Conservation (phyloP, 2,329 filamentous ascomycete genomes). For the Colletotrichum orchidophilum region DNA sequence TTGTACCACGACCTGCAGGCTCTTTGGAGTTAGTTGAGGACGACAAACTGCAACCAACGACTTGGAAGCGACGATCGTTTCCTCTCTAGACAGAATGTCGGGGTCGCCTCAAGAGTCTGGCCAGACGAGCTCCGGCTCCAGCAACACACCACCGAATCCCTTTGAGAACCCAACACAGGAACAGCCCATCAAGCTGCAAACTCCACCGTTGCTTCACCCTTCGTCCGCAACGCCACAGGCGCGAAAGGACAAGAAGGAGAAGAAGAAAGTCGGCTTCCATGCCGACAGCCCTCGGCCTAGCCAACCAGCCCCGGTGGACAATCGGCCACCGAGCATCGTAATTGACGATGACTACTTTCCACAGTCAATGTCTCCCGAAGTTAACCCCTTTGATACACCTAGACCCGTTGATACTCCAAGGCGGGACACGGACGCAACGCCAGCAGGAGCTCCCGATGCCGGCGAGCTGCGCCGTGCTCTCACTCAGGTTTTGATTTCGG, state of each 20-base stretch:
- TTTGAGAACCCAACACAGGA: conserved; percentile 7
- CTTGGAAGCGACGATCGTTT: conserved; percentile 14
- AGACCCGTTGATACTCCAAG: not conserved
- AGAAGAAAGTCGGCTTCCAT: conserved; percentile 51
- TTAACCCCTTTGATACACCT: conserved; percentile 28
- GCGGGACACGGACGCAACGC: conserved; percentile 28
- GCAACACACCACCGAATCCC: not conserved
- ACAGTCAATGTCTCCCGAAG: conserved; percentile 17
- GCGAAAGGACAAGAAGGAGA: conserved; percentile 52
- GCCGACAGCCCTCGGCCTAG: not conserved
- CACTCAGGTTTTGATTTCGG: conserved; percentile 49
- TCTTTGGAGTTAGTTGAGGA: not conserved
- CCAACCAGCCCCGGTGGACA: not conserved
- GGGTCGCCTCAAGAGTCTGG: conserved; percentile 7
- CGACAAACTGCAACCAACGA: not conserved
- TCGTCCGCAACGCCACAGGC: not conserved
- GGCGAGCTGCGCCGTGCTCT: conserved; percentile 49
- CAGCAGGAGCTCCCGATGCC: conserved; percentile 49
- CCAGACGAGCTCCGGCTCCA: conserved; percentile 21
- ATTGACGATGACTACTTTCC: conserved; percentile 35
- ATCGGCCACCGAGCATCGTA: conserved; percentile 43
- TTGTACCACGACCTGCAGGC: not conserved
- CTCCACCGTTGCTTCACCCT: conserved; percentile 20
- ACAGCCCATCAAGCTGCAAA: conserved; percentile 10
- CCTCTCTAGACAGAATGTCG: conserved; percentile 17